phyloP scores from a whole-genome alignment of 805 yeast species.

The Wickerhamiella sorbophila region DNA sequence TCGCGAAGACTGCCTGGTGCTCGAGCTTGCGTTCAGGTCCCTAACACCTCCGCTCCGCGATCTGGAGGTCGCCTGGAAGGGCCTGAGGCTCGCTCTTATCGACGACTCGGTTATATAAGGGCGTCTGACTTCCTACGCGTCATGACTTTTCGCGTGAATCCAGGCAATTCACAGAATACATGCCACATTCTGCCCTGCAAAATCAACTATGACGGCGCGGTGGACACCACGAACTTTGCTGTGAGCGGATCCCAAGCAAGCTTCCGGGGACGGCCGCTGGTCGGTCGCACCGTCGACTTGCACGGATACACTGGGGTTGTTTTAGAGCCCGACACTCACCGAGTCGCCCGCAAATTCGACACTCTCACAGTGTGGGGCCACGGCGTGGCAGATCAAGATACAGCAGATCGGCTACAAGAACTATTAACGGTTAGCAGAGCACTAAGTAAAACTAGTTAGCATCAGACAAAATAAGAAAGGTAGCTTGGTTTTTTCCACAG shows the following conservation, averaged over 20 bases:
- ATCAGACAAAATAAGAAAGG: slow-evolving; percentile 66
- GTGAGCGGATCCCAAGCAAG: slow-evolving; percentile 2
- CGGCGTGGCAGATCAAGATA: too few relatives aligned
- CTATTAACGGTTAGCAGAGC: slow-evolving; percentile 34
- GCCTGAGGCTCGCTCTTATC: background rate
- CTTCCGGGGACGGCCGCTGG: slow-evolving; percentile 15
- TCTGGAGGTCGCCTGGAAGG: slow-evolving; percentile 7
- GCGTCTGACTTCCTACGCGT: background rate
- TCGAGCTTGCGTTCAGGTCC: slow-evolving; percentile 22
- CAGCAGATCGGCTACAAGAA: too few relatives aligned
- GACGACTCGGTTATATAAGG: background rate
- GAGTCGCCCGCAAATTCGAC: slow-evolving; percentile 4
- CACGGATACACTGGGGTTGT: slow-evolving; percentile 13
- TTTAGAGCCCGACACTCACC: slow-evolving; percentile 2
- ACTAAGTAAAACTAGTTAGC: slow-evolving; percentile 31
- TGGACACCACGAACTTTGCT: slow-evolving; percentile 9
- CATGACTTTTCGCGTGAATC: background rate
- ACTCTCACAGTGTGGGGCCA: slow-evolving; percentile 14
- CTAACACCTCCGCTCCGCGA: slow-evolving; percentile 11
- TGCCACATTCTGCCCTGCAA: slow-evolving; percentile 16
- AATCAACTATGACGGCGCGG: slow-evolving; percentile 10
- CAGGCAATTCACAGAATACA: background rate
- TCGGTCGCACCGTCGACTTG: slow-evolving; percentile 13
- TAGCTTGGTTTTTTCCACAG: slow-evolving; percentile 98
- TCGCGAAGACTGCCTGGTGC: slow-evolving; percentile 28